Base-by-base conservation (phyloP, 306 rosid genomes). In the peach (Prunus persica) region DNA sequence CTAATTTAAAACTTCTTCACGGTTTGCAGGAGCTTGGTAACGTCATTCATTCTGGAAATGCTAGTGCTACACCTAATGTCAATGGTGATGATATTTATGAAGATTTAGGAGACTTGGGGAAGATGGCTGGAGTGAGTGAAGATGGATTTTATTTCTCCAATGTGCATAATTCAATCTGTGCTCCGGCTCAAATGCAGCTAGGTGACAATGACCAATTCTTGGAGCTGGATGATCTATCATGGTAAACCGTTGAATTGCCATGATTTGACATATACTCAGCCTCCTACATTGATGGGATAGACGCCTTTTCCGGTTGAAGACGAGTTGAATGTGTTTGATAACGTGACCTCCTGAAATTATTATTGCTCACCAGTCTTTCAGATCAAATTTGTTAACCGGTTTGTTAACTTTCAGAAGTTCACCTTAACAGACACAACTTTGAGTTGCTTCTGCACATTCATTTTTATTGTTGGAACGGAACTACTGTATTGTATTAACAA, bases 221-320 rank as follows among this genome's bases (percentile, higher is more conserved):
- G 84, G 97, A 93, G 87, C 78, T 93, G 78, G 25, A 0, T 73
- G 97, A 93, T 74, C 90, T 93, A 6, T 38, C 43, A 38, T 1
- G 87, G 85, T 0, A 7, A 49, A 4, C 91, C 89, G 1, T 12
- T 60, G 12, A 60, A 0, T 60, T 60, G 6, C 65, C 32, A 13
- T 12, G 62, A 20, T 57, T 57, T 24, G 22, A 20, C 62, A 5
- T 12, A 57, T 27, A 57, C 28, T 20, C 28, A 22, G 62, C 28
- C 62, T 20, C 28, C 15, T 4, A 5, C 65, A 12, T 60, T 2
- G 9, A 14, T 24, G 65, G 34, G 34, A 60, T 34, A 5, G 32
- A 12, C 3, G 9, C 7, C 64, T 11, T 12, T 11, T 12, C 34
- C 0, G 10, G 16, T 2, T 24, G 65, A 55, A 4, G 34, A 60